Evolutionary conservation across 371 early-diverging fungal species (phyloP).

Genomic region (Dinochytrium kinnereticum): DNA sequence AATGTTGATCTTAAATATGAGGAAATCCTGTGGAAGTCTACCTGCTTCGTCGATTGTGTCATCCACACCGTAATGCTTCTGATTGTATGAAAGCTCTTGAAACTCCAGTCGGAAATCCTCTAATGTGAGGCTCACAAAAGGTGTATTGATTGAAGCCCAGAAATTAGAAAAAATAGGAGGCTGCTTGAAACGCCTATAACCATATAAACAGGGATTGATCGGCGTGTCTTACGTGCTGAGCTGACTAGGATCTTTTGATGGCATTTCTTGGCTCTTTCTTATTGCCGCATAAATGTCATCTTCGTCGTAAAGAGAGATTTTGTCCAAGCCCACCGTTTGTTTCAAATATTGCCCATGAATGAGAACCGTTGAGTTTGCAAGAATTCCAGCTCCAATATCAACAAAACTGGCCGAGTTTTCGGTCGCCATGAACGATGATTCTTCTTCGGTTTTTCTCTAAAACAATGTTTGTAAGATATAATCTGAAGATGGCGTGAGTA

Average conservation of each 20-base stretch:
- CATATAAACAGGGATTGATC: no score
- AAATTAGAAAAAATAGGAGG: no score
- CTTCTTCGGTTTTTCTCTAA: constrained; percentile 33
- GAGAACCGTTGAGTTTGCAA: constrained; percentile 3
- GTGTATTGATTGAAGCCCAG: constrained; percentile 35
- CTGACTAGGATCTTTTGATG: not conserved
- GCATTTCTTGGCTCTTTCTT: not conserved
- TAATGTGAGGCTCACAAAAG: constrained; percentile 15
- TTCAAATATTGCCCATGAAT: not conserved
- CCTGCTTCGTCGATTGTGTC: constrained; percentile 23
- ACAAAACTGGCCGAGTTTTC: constrained; percentile 7
- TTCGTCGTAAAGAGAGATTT: constrained; percentile 42
- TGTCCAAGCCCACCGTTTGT: constrained; percentile 23
- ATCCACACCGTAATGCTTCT: constrained; percentile 41
- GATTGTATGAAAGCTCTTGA: constrained; percentile 29
- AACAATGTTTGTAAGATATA: not conserved
- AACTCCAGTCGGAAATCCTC: constrained; percentile 35
- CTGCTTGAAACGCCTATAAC: no score
- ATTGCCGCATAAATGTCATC: constrained; percentile 41
- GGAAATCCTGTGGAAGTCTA: constrained; percentile 14
- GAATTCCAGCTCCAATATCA: not conserved
- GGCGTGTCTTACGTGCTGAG: no score
- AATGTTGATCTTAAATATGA: not conserved
- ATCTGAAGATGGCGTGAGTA: not conserved
- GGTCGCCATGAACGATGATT: constrained; percentile 25